Conservation (phyloP, 2,329 filamentous ascomycete genomes). For the Pyrenochaeta sp. region DNA sequence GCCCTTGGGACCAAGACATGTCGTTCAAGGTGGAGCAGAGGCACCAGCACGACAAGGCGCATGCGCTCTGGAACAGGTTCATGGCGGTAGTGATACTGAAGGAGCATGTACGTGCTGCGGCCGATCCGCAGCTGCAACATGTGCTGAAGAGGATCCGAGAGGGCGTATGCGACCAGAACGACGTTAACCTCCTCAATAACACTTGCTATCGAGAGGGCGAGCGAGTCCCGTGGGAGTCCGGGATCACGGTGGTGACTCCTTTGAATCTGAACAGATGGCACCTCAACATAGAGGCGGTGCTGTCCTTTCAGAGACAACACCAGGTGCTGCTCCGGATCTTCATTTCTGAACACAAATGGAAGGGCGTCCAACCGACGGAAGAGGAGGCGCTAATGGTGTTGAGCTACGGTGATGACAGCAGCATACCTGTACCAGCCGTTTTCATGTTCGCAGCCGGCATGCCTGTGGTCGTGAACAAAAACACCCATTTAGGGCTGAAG, state of each 20-base stretch:
- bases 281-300: slow-evolving; percentile 6
- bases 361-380: slow-evolving; percentile 8
- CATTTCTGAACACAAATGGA: slow-evolving; percentile 11
- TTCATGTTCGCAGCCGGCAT: slow-evolving; percentile 10
- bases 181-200: slow-evolving; percentile 3
- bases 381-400: slow-evolving; percentile 12
- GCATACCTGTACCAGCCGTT: not conserved
- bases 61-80: not conserved
- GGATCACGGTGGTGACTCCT: slow-evolving; percentile 4
- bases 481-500: slow-evolving; percentile 11
- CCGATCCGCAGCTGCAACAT: slow-evolving; percentile 1
- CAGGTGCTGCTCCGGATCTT: slow-evolving; percentile 8
- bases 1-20: not conserved
- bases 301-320: slow-evolving; percentile 5
- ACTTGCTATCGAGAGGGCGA: not conserved
- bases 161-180: not conserved
- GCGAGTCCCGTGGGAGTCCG: not conserved
- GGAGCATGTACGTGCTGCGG: not conserved
- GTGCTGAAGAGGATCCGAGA: not conserved
- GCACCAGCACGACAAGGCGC: not conserved
- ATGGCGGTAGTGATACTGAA: not conserved
- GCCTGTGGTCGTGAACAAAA: slow-evolving; percentile 10
- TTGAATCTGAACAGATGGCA: slow-evolving; percentile 7
- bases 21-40: not conserved
- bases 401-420: slow-evolving; percentile 11